Percentiles rank a stretch among this genome's conserved stretches.
Conservation (phyloP, 2,329 filamentous ascomycete genomes). For the Colletotrichum destructivum region DNA sequence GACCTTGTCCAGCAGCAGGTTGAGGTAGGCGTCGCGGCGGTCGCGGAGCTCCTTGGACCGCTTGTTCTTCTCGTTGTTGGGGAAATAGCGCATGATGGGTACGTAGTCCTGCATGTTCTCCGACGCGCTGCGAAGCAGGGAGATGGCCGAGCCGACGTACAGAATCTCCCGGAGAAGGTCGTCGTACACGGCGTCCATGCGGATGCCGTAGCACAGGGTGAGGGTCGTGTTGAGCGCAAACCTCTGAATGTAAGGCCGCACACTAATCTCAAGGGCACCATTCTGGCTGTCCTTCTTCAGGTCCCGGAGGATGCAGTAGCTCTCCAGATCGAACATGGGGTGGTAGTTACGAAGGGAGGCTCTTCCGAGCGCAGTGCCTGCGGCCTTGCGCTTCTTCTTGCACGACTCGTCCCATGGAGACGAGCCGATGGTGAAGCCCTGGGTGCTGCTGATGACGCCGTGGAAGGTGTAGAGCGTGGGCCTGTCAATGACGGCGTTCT, state of each 20-base stretch:
- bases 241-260: slow-evolving; percentile 77
- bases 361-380: slow-evolving; percentile 83
- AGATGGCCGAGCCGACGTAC: slow-evolving; percentile 81
- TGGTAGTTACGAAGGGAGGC: slow-evolving; percentile 84
- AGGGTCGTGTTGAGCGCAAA: slow-evolving; percentile 84
- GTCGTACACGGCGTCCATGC: slow-evolving; percentile 80
- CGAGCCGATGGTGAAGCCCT: slow-evolving; percentile 87
- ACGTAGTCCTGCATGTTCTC: slow-evolving; percentile 91
- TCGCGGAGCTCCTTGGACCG: slow-evolving; percentile 76
- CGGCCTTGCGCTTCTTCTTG: slow-evolving; percentile 83
- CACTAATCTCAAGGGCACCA: slow-evolving; percentile 77
- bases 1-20: slow-evolving; percentile 75
- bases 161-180: slow-evolving; percentile 80
- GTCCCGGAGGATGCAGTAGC: slow-evolving; percentile 52
- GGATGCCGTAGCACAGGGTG: slow-evolving; percentile 84
- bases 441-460: slow-evolving; percentile 81
- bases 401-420: slow-evolving; percentile 89
- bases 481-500: slow-evolving; percentile 82
- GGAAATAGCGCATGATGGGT: slow-evolving; percentile 72
- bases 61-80: slow-evolving; percentile 74
- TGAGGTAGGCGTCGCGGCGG: slow-evolving; percentile 77
- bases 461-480: slow-evolving; percentile 88
- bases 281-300: slow-evolving; percentile 75
- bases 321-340: slow-evolving; percentile 85
- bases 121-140: slow-evolving; percentile 82